Base-by-base conservation (phyloP, 306 rosid species). In the Albizia julibrissin region DNA sequence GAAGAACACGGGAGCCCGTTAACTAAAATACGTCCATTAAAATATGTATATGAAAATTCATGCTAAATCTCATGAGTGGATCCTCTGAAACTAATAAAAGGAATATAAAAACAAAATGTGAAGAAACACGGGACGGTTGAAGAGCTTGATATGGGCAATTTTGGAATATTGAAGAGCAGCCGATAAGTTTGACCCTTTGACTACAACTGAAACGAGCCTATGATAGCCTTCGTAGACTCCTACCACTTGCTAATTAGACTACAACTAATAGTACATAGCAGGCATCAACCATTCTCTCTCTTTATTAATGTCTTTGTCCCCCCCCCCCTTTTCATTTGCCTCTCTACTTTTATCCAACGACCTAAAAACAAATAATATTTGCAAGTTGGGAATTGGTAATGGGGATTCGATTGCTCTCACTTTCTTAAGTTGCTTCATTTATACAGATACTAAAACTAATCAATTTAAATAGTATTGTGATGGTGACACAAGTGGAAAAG, bases 301-400 rank as follows among this genome's bases (percentile, higher is more conserved):
- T 19, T 0, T 46, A 77, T 81, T 77, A 72, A 42, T 34, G 42
- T 67, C 80, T 14, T 72, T 62, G 80, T 68, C 81, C 74, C 83
- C 56, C 18, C 0, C 18, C 19, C 19, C 19, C 61, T 1, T 10
- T 54, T 2, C 13, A 58, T 10, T 62, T 80, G 67, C 22, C 62
- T 40, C 26, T 8, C 3, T 10, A 21, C 1, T 0, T 26, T 4
- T 5, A 47, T 46, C 75, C 6, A 44, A 43, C 7, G 6, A 26
- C 65, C 65, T 1, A 34, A 34, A n/a, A 40, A 10, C 49, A n/a
- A 21, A 40, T 27, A n/a, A 4, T 34, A 70, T 0, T 70, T 43
- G n/a, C 56, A 9, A 43, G 13, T 71, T 44, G 75, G 75, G 75
- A 9, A 34, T 18, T 34, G 31, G 14, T 10, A 56, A 21, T 56